phyloP scores from a whole-genome alignment of 257 asterid species.

The Dorcoceras hygrometricum region DNA sequence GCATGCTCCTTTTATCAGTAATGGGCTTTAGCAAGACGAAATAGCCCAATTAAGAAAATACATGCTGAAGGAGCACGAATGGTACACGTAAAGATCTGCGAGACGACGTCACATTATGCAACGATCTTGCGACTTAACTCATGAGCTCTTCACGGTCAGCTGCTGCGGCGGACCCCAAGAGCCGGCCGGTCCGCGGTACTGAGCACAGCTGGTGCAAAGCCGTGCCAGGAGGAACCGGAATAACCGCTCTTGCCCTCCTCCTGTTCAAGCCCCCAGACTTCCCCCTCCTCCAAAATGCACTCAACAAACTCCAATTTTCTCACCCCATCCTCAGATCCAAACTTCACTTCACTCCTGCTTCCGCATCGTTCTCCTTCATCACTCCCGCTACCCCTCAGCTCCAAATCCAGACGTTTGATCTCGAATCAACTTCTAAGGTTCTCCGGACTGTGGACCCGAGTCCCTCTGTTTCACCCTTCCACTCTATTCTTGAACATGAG shows the following conservation, averaged over 20 bases:
- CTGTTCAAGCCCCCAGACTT: conserved; percentile 48
- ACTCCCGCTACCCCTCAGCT: conserved; percentile 43
- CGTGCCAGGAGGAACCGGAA: conserved; percentile 85
- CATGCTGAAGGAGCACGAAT: not conserved
- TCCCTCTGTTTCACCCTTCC: conserved; percentile 40
- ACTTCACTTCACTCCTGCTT: conserved; percentile 41
- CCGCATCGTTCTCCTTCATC: conserved; percentile 53
- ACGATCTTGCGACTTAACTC: no score
- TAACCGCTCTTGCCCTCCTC: conserved; percentile 67
- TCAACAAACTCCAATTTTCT: conserved; percentile 53
- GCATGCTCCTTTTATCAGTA: no score
- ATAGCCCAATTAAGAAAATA: no score
- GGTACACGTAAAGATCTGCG: no score
- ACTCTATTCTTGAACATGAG: conserved; percentile 77
- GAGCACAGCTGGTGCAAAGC: conserved; percentile 97
- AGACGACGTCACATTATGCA: no score
- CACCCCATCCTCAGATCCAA: conserved; percentile 84
- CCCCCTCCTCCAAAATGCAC: conserved; percentile 48
- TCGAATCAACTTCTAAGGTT: conserved; percentile 53
- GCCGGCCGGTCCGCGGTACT: conserved; percentile 65
- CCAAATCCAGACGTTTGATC: conserved; percentile 60
- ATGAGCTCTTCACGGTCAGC: conserved; percentile 9
- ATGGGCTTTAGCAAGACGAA: not conserved
- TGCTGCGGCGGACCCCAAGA: conserved; percentile 22
- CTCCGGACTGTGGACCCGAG: conserved; percentile 30